These are phyloP conservation scores for Medicago lupulina DNA, from an alignment of 306 rosid species.

Conservation along the genomic window DNA sequence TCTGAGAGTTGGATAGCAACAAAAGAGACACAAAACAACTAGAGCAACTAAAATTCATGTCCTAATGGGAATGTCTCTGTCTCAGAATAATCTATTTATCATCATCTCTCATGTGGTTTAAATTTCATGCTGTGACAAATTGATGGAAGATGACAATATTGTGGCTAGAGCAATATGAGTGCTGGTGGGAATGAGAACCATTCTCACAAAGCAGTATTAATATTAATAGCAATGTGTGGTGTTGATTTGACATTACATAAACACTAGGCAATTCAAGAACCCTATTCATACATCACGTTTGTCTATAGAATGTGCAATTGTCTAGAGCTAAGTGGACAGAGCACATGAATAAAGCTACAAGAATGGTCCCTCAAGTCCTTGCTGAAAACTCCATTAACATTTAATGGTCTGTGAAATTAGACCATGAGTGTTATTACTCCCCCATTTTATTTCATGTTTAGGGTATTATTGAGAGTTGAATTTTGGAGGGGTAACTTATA, in stretches of 20 bases:
- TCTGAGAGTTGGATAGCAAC: not conserved
- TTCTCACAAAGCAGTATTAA: slow-evolving; percentile 33
- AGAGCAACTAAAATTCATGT: not conserved
- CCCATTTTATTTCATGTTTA: too few species aligned
- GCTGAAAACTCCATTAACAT: not conserved
- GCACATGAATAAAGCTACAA: slow-evolving; percentile 52
- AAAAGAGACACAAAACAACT: not conserved
- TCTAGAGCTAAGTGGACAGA: slow-evolving; percentile 44
- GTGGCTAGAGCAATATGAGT: slow-evolving; percentile 42
- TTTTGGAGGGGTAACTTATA: too few species aligned
- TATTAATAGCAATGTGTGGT: slow-evolving; percentile 41
- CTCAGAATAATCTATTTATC: slow-evolving; percentile 33
- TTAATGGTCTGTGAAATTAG: too few species aligned
- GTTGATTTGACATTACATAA: slow-evolving; percentile 39
- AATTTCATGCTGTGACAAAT: slow-evolving; percentile 39
- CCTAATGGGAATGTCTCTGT: slow-evolving; percentile 36
- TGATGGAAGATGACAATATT: slow-evolving; percentile 47
- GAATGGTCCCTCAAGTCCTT: slow-evolving; percentile 51
- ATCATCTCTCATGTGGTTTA: slow-evolving; percentile 21
- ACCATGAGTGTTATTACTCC: too few species aligned
- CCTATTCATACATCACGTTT: slow-evolving; percentile 44
- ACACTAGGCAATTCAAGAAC: slow-evolving; percentile 47
- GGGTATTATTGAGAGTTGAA: too few species aligned
- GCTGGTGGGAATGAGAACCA: slow-evolving; percentile 29
- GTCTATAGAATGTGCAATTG: slow-evolving; percentile 55